Conservation (phyloP, 371 early-diverging fungal genomes). For the Rhizomucor miehei region DNA sequence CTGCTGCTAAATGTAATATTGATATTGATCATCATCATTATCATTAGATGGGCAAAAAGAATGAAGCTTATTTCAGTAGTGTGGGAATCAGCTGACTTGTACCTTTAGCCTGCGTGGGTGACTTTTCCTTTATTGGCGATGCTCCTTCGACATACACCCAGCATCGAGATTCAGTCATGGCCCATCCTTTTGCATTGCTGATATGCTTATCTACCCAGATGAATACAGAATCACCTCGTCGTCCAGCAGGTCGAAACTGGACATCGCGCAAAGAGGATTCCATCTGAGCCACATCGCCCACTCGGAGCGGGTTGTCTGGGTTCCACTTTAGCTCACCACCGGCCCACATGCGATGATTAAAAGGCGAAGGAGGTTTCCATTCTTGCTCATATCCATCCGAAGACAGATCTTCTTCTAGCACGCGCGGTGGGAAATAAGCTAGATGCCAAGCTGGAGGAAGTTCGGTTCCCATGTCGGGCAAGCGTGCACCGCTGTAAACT, state of each 20-base stretch:
- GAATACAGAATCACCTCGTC: conserved; percentile 59
- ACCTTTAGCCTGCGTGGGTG: no score
- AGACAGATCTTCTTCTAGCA: conserved; percentile 61
- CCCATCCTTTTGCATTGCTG: conserved; percentile 58
- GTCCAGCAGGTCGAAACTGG: conserved; percentile 45
- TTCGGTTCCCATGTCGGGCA: conserved; percentile 38
- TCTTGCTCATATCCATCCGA: conserved; percentile 73
- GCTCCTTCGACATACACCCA: conserved; percentile 59
- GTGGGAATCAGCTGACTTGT: no score
- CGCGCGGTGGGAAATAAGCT: conserved; percentile 68
- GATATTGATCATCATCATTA: no score
- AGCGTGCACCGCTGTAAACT: conserved; percentile 7
- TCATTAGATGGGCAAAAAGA: no score
- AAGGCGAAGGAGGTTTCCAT: conserved; percentile 72
- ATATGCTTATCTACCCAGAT: conserved; percentile 59
- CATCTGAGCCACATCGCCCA: conserved; percentile 59
- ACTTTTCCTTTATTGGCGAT: no score
- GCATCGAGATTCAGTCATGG: conserved; percentile 62
- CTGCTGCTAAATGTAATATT: no score
- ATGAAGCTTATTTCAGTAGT: no score
- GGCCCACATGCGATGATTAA: conserved; percentile 78
- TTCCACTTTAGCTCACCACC: conserved; percentile 69
- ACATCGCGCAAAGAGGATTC: conserved; percentile 49
- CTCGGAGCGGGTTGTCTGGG: conserved; percentile 55
- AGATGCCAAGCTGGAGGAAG: conserved; percentile 75